These are phyloP conservation scores for Voacanga thouarsii DNA, from an alignment of 257 asterid genomes.

Conservation along the genomic window DNA sequence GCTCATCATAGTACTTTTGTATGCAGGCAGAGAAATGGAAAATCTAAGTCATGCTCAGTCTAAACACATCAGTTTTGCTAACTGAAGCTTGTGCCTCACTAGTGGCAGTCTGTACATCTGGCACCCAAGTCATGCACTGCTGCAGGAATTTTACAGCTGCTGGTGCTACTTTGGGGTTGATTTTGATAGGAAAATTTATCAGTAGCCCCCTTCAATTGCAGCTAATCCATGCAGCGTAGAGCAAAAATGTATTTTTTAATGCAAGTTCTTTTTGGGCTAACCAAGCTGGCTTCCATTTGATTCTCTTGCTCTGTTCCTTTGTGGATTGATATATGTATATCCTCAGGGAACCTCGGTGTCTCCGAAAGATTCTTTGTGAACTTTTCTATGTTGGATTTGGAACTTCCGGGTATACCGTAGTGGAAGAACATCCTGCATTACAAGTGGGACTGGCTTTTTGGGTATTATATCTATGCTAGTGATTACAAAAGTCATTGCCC, in stretches of 20 bases:
- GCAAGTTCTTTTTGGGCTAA: neutral
- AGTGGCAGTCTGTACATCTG: conserved; percentile 35
- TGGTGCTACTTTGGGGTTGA: conserved; percentile 31
- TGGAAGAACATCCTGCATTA: neutral
- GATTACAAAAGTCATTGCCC: too few relatives aligned
- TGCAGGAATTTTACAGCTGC: conserved; percentile 43
- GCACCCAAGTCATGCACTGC: conserved; percentile 27
- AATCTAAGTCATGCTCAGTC: conserved; percentile 39
- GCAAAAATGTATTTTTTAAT: neutral
- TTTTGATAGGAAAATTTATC: neutral
- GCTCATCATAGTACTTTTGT: conserved; percentile 11
- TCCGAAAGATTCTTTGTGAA: neutral
- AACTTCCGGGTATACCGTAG: neutral
- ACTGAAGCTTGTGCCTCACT: conserved; percentile 21
- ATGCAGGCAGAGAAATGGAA: conserved; percentile 77
- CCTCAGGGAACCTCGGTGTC: neutral
- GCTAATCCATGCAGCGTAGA: neutral
- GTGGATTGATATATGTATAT: neutral
- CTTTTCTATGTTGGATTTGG: neutral
- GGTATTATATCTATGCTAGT: neutral
- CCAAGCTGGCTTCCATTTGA: neutral
- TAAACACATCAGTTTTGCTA: conserved; percentile 25
- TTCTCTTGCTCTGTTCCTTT: neutral
- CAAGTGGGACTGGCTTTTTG: neutral
- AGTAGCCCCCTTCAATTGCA: neutral